phyloP scores from a whole-genome alignment of 441 rosid species.

The Aquilaria agallochum region DNA sequence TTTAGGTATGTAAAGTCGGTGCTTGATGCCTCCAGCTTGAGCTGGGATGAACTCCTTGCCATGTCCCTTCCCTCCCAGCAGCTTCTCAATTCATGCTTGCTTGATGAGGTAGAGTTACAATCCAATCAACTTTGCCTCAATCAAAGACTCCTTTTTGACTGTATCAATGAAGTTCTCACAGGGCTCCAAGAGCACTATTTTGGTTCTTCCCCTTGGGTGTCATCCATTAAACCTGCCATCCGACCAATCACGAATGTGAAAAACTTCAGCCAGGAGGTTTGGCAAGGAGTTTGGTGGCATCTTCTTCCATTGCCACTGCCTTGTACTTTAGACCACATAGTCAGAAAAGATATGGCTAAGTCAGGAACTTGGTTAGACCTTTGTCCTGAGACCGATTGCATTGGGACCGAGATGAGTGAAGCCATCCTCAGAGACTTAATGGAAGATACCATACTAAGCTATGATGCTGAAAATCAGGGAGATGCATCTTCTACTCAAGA shows the following conservation, averaged over 20 bases:
- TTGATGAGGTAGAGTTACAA: slow-evolving; percentile 44
- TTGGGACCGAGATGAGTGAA: slow-evolving; percentile 52
- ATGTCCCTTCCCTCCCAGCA: slow-evolving; percentile 57
- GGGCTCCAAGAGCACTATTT: slow-evolving; percentile 27
- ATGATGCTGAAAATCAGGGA: slow-evolving; percentile 17
- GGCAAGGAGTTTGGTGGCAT: slow-evolving; percentile 79
- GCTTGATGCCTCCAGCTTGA: slow-evolving; percentile 52
- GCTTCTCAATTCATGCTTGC: slow-evolving; percentile 59
- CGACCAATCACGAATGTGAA: slow-evolving; percentile 15
- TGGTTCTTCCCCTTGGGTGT: slow-evolving; percentile 56
- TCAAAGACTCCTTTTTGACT: slow-evolving; percentile 61
- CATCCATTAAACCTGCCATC: slow-evolving; percentile 12
- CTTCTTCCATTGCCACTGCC: slow-evolving; percentile 22
- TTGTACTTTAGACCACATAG: slow-evolving; percentile 45
- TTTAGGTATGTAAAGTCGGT: slow-evolving; percentile 49
- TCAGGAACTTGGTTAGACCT: slow-evolving; percentile 71
- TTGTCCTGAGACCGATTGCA: slow-evolving; percentile 38
- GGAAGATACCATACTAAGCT: slow-evolving; percentile 45
- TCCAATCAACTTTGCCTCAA: slow-evolving; percentile 46
- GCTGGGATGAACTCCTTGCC: slow-evolving; percentile 54
- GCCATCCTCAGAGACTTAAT: slow-evolving; percentile 62
- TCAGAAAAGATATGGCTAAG: slow-evolving; percentile 66
- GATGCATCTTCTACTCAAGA: slow-evolving; percentile 12
- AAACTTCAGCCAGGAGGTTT: slow-evolving; percentile 44
- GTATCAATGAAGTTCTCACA: slow-evolving; percentile 67